Evolutionary conservation across 1,284 basidiomycete genomes (phyloP), one percentile per base, ranked within the genome.

Genomic region (Melanopsichium pennsylvanicum): DNA sequence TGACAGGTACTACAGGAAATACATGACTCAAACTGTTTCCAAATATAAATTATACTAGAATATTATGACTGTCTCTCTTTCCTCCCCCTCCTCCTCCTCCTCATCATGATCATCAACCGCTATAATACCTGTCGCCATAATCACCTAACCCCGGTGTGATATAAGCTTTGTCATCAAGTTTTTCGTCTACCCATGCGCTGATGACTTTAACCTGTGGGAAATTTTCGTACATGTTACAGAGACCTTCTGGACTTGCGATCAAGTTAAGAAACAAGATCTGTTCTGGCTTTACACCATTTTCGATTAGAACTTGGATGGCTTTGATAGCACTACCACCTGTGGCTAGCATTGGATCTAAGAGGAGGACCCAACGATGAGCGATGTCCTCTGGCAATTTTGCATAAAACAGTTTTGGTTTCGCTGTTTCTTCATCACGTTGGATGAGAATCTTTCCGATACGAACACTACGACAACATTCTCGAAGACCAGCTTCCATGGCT

Each of bases 301-400:
- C 89, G 81, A 90, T 87, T 18, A 98, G 85, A 8, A 97, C 91
- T 81, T 97, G 92, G 45, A 97, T 91, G 0, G 95, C 95, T 82
- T 97, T 97, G 83, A 96, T 93, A 3, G 94, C 96, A 15, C 93
- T 97, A 36, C 96, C 95, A 27, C 95, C 95, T 0, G 95, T 98
- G 0, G 95, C 78, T 34, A 98, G 88, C 95, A 98, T 98, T 1
- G 95, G 95, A 81, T 98, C 95, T 13, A 98, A 87, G 13, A 98
- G 86, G 29, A 98, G 87, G 41, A 95, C 92, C 82, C 95, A 98
- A 48, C 95, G 88, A 33, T 87, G 85, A 0, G 90, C 87, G 58
- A 98, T 97, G 81, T 98, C 95, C 77, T 90, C 90, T 2, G 95
- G 95, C 44, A 97, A 88, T 88, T 97, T 86, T 49, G 85, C 84